Base-by-base conservation (phyloP, 768 basidiomycete species). In the Naganishia randhawae region DNA sequence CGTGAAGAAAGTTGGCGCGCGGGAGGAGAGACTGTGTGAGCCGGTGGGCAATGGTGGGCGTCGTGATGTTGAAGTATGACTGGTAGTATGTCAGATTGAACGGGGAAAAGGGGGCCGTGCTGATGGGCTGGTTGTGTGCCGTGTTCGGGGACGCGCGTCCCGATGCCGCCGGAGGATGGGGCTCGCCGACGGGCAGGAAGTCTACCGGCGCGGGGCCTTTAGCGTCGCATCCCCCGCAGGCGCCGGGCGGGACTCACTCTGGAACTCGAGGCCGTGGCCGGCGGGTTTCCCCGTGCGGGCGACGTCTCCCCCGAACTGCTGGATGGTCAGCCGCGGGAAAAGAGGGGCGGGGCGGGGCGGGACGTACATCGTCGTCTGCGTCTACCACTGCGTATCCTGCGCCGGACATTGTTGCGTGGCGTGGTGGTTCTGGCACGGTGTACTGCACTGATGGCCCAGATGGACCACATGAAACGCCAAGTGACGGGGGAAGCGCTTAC, bases 71-170 rank as follows among this genome's bases (percentile, higher is more conserved):
- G 55, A 79, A 79, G 70, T 79, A 79, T 1, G 64, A 52, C 72
- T 79, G 78, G 63, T 79, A 79, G 66, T 78, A 79, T 9, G 77
- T 76, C 19, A 79, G 50, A 33, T 77, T 73, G 72, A 79, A 79
- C 1, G 72, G 72, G 50, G 73, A 78, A 66, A 71, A 76, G 3
- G 76, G 77, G 25, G 74, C 78, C 17, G 70, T 55, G 17, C 71
- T 73, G 1, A 68, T 37, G 11, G 45, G 45, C 39, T 27, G 35
- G 19, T 31, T 33, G 50, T 25, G 16, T 13, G 31, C 22, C 27
- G 1, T 27, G 25, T 29, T 27, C 39, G 31, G 39, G n/a, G 64
- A 19, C 9, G 27, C 33, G 3, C 33, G 32, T 13, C 48, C 39
- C 3, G 35, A 74, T 71, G 64, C 31, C 13, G 33, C 11, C 25